phyloP scores from a whole-genome alignment of 768 basidiomycete genomes.

The Glaciozyma martinii region DNA sequence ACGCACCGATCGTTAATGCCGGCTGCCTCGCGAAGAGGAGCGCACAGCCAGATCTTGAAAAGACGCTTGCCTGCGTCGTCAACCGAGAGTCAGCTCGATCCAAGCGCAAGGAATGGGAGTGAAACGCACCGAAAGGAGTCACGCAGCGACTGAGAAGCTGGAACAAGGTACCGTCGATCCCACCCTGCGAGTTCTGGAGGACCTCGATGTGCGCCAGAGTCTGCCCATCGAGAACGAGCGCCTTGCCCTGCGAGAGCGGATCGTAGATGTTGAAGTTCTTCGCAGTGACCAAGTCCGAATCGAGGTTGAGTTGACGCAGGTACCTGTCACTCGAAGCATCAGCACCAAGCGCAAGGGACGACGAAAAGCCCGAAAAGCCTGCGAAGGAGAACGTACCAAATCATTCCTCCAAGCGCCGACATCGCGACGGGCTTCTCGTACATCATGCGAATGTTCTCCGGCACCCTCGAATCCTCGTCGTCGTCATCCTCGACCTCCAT shows the following conservation, averaged over 20 bases:
- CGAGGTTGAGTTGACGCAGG: constrained; percentile 85
- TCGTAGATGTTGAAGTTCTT: constrained; percentile 71
- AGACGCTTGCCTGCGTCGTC: constrained; percentile 68
- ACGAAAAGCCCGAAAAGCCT: background rate
- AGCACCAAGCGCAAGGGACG: background rate
- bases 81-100: background rate
- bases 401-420: constrained; percentile 79
- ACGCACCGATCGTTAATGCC: constrained; percentile 81
- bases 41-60: constrained; percentile 93
- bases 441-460: constrained; percentile 68
- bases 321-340: constrained; percentile 47
- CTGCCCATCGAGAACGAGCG: constrained; percentile 82
- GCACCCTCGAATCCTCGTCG: constrained; percentile 43
- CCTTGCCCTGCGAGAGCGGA: constrained; percentile 82
- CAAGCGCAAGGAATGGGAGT: background rate
- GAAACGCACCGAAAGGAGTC: constrained; percentile 72
- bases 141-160: constrained; percentile 71
- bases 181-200: constrained; percentile 85
- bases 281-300: constrained; percentile 88
- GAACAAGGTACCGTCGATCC: constrained; percentile 73
- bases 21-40: constrained; percentile 68
- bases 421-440: constrained; percentile 57
- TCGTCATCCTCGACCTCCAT: constrained; percentile 34
- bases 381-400: constrained; percentile 53
- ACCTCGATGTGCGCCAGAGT: constrained; percentile 93